Base-by-base conservation (phyloP, 225 moss, liverwort and hornwort genomes). In the Anthoceros angustus region DNA sequence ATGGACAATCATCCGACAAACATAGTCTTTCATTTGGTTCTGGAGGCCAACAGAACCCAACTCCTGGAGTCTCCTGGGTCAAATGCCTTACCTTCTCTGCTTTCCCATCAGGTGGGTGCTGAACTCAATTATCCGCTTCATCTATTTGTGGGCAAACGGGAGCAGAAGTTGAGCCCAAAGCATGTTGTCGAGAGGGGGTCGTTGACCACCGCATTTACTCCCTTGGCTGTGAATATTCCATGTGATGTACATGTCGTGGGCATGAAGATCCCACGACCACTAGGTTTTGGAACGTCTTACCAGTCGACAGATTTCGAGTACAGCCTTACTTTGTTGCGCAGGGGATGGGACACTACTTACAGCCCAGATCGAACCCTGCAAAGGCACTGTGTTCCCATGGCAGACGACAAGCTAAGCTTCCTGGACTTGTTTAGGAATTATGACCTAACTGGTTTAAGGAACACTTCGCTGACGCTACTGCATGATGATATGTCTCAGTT, bases 91-190 rank as follows among this genome's bases (percentile, higher is more conserved):
- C 87, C 87, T 38, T 99, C 98, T 39, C 80, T 99, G 45, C 84
- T 99, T 70, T 98, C 98, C 38, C 89, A 99, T 74, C 81, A 86
- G 39, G 81, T 87, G 45, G 87, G 84, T 42, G 81, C 84, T 20
- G 84, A 84, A 61, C 85, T 99, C 24, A 82, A 92, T 66, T 84
- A 99, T 80, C 98, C 98, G 18, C 42, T 87, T 40, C 92, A 99
- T 25, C 77, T 80, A 4, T 99, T 92, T 70, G 75, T 99, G 41
- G 86, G 85, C 71, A 79, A 69, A 38, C 83, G 76, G 7, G 86
- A 98, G 74, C 71, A 80, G 15, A 84, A 83, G 48, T 71, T 72
- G 20, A 72, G 72, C 46, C 68, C 86, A 23, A 81, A 81, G 71
- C 70, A 68, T 5, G 74, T 73, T 40, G 62, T 42, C 9, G 75